phyloP scores from a whole-genome alignment of 352 stramenopile genomes.

The Globisporangium splendens region DNA sequence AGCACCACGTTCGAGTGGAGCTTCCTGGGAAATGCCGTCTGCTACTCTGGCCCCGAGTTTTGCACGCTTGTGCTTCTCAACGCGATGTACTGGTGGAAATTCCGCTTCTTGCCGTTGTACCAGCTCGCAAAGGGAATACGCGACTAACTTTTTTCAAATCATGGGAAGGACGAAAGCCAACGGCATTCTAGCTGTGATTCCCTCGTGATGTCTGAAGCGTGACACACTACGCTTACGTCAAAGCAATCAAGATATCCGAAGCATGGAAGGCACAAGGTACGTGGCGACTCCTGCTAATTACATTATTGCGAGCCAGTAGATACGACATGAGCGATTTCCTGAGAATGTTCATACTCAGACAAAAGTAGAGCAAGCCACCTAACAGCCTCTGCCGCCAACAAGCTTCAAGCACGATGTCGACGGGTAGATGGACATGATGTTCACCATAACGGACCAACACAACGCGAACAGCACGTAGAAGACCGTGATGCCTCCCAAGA shows the following conservation, averaged over 20 bases:
- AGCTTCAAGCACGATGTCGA: constrained; percentile 12
- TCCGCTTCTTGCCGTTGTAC: constrained; percentile 23
- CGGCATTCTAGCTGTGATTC: too few relatives aligned
- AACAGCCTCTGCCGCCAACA: constrained; percentile 16
- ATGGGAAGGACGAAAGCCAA: too few relatives aligned
- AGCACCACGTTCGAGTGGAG: neutral
- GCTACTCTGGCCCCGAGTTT: constrained; percentile 10
- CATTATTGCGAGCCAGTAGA: too few relatives aligned
- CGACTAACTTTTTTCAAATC: too few relatives aligned
- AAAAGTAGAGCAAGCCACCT: neutral
- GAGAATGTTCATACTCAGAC: too few relatives aligned
- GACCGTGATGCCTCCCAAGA: constrained; percentile 13
- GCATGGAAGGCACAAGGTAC: too few relatives aligned
- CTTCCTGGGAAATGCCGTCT: constrained; percentile 4
- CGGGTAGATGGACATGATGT: constrained; percentile 19
- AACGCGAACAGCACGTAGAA: constrained; percentile 18
- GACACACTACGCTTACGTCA: too few relatives aligned
- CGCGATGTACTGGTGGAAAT: neutral
- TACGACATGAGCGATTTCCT: too few relatives aligned
- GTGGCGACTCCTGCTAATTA: too few relatives aligned
- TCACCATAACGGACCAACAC: constrained; percentile 13
- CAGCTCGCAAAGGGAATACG: too few relatives aligned
- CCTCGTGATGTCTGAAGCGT: too few relatives aligned
- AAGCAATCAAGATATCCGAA: too few relatives aligned
- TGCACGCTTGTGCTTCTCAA: constrained; percentile 10